Conservation (phyloP, 2,329 filamentous ascomycete genomes). For the Dactylellina haptotyla region DNA sequence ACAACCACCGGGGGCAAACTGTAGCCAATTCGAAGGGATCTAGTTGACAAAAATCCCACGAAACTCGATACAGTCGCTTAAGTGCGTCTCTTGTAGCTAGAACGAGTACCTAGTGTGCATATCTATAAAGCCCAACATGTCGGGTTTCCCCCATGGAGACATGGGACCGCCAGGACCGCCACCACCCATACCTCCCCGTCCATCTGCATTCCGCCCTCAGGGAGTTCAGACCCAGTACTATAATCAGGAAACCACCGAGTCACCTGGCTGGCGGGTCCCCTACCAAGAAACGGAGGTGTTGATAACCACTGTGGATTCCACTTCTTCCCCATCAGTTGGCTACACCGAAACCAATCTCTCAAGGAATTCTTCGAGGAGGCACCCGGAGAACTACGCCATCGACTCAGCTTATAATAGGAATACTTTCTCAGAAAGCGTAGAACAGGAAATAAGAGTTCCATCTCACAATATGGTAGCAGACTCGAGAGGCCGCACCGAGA, state of each 20-base stretch:
- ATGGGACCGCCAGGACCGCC: conserved; percentile 39
- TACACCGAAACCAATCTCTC: conserved; percentile 39
- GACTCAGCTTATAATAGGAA: conserved; percentile 9
- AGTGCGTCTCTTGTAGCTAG: conserved; percentile 19
- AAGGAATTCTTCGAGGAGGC: conserved; percentile 30
- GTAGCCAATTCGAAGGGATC: conserved; percentile 18
- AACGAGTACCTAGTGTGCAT: conserved; percentile 30
- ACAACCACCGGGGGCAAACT: neutral
- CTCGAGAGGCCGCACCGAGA: neutral
- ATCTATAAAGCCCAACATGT: conserved; percentile 39
- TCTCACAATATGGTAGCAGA: conserved; percentile 34
- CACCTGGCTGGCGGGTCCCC: conserved; percentile 40
- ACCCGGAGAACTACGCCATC: conserved; percentile 34
- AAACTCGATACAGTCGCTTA: conserved; percentile 26
- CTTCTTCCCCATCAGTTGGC: neutral
- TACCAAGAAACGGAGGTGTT: conserved; percentile 53
- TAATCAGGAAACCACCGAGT: conserved; percentile 39
- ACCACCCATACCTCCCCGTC: conserved; percentile 44
- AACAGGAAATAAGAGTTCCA: conserved; percentile 13
- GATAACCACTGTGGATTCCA: conserved; percentile 43
- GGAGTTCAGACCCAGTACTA: conserved; percentile 30
- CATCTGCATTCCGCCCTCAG: conserved; percentile 41
- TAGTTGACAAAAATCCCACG: conserved; percentile 39
- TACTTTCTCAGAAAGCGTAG: conserved; percentile 21
- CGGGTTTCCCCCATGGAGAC: conserved; percentile 29